These are phyloP conservation scores for Claviceps sp. DNA, from an alignment of 2,329 filamentous ascomycete genomes.

Conservation along the genomic window DNA sequence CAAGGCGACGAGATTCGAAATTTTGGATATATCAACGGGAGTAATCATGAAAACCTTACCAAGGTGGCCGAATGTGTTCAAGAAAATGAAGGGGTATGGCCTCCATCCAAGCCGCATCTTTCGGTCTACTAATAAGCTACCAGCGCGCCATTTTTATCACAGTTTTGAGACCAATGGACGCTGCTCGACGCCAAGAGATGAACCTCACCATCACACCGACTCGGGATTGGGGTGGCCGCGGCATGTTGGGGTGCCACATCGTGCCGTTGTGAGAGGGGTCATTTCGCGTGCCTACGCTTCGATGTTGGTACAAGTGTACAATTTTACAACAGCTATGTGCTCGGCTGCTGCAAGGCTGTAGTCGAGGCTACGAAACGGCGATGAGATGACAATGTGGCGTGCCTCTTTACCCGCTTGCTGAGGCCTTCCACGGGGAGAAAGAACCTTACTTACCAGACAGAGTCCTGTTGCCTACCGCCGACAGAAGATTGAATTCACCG, in stretches of 20 bases:
- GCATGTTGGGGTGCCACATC: slow-evolving; percentile 81
- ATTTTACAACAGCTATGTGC: background rate
- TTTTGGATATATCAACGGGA: slow-evolving; percentile 73
- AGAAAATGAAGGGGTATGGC: slow-evolving; percentile 74
- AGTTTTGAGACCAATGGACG: slow-evolving; percentile 36
- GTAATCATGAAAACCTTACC: slow-evolving; percentile 74
- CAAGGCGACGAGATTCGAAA: slow-evolving; percentile 67
- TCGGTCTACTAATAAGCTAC: slow-evolving; percentile 12
- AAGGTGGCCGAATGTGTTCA: slow-evolving; percentile 85
- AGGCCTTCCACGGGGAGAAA: background rate
- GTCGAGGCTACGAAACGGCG: background rate
- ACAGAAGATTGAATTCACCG: background rate
- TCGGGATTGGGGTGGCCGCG: slow-evolving; percentile 79
- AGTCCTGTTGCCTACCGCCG: background rate
- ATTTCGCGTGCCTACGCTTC: background rate
- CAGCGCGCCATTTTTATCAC: slow-evolving; percentile 61
- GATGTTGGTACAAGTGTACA: slow-evolving; percentile 1
- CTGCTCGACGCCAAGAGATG: slow-evolving; percentile 39
- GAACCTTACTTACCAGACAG: background rate
- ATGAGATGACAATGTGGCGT: background rate
- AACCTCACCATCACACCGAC: slow-evolving; percentile 62
- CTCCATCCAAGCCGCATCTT: background rate
- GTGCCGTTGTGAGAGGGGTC: slow-evolving; percentile 46
- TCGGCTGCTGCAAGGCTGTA: background rate
- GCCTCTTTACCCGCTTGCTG: background rate